Evolutionary conservation across 495 filamentous ascomycete species (phyloP), one percentile per base, ranked within the genome.

Genomic region (Hyphodiscus hymeniophilus): DNA sequence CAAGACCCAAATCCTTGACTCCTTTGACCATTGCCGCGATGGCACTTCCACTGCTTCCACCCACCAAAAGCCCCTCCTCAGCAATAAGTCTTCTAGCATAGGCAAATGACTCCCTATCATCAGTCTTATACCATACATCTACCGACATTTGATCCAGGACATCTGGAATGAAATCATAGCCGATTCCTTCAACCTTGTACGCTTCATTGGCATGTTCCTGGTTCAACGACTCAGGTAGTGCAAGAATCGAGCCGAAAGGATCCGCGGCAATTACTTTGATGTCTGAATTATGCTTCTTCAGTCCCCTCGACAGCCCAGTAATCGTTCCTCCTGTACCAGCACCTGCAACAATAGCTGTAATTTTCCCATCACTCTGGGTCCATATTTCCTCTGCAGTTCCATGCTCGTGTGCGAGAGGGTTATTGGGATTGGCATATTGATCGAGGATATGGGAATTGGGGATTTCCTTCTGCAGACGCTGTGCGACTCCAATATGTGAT

Each of bases 101-200:
- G 48, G 80, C 71, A 65, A 99, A 99, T 17, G 88, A 89, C 59
- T 95, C 89, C 48, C 77, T 79, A 54, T 99, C 92, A 32, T 87
- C 86, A 2, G 92, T 97, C 74, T 99, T 99, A 66, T 95, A 94
- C 92, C 92, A 99, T 55, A 82, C 82, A 62, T 95, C 82, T n/a
- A 99, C 85, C 18, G 74, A 62, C 7, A 80, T 62, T 51, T 82
- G 87, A 56, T 94, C 83, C 20, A 99, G 75, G 0, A 99, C 92
- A 31, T 95, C 84, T 4, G 92, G 92, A 44, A 97, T 85, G 60
- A 99, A 99, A 60, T 99, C 92, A 60, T 99, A 99, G 18, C 92
- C 92, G 59, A 99, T 97, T 17, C 92, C 92, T 69, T 99, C 92
- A 0, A 99, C 92, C 69, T 97, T 97, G 62, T 99, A 99, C 4